Evolutionary conservation across 805 yeast genomes (phyloP), one percentile per base, ranked within the genome.

Genomic region (Middelhovenomyces tepae): DNA sequence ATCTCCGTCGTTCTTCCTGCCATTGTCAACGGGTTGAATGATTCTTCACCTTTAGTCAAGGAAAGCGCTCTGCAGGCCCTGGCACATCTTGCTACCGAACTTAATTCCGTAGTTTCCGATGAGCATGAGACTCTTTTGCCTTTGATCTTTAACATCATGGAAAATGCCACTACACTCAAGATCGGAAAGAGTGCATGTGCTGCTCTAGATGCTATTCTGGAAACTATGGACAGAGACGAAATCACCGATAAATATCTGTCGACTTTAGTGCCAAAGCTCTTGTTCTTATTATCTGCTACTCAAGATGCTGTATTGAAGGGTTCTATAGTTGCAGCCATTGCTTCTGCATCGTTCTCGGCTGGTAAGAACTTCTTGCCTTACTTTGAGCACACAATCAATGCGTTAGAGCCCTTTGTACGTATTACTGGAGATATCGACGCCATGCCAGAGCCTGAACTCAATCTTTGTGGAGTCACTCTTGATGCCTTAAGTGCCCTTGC

Each of bases 401-500:
- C 71, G 43, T 69, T 91, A 48, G 91, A 84, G 59, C 86, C 85
- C 40, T 89, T 49, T 15, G 34, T 50, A 21, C 42, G 47, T 20
- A 39, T 77, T 43, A 71, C 76, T 51, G 69, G 74, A 40, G 76
- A 78, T 32, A 66, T 75, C 37, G 86, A 79, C 45, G 94, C 86
- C 45, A 65, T 83, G 68, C 66, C 80, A 41, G 95, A 85, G 48
- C 93, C 83, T 42, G 94, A 86, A 51, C 76, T 84, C 44, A 95
- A 86, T 62, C 73, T 91, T 50, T 75, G 93, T 58, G 95, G 95
- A 22, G 71, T 77, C 56, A 84, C 96, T 34, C 78, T 91, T 46
- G 99, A 91, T 65, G 81, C 91, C 52, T 73, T 91, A 45, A 82
- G 95, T 28, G 80, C 95, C 10, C 78, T 91, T 81, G 96, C 94